Evolutionary conservation across 352 stramenopile genomes (phyloP), one percentile per base, ranked within the genome.

Genomic region (Peronosclerospora sorghi): DNA sequence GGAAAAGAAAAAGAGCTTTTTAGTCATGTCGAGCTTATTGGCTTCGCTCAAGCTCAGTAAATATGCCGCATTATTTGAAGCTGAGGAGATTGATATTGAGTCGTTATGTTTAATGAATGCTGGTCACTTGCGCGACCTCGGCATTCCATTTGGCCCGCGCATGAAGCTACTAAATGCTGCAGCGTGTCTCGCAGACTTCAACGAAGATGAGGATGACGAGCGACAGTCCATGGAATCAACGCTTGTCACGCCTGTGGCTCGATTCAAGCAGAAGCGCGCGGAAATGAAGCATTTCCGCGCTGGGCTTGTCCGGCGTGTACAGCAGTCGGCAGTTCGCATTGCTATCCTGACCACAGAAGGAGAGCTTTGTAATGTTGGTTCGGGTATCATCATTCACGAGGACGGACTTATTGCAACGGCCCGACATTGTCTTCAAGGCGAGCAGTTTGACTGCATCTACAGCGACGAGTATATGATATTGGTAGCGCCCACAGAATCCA

Each of bases 1-100:
- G 0, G 80, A 88, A 51, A 89, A 87, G 62, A 89, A 92, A 59
- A 92, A 92, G 59, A 90, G 77, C 54, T 92, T 92, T 41, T 32
- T 81, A 37, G 77, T 89, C 27, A 92, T 92, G 80, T 83, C 67
- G 17, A 87, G 71, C 55, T 50, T 92, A 27, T 39, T 92, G 5
- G 50, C 74, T 21, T 92, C 76, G 29, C 60, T 92, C 5, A 75
- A 78, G 9, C 57, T 92, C 2, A 78, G 71, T 54, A 92, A 92
- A 56, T 92, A 92, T 49, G 78, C 73, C 18, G 70, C 80, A 9
- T 63, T 92, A 17, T 92, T 92, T 35, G 80, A 92, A 27, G 70
- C 73, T n/a, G 80, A 92, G 52, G 80, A 92, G 45, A 92, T 92
- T 46, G 80, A 92, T 32, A 86, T 92, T 47, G 80, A 92, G 40